A percentile compares a stretch with the other conserved stretches of the same genome.
Conservation (phyloP, 2,329 filamentous ascomycete species). For the Neofusicoccum cordaticola region DNA sequence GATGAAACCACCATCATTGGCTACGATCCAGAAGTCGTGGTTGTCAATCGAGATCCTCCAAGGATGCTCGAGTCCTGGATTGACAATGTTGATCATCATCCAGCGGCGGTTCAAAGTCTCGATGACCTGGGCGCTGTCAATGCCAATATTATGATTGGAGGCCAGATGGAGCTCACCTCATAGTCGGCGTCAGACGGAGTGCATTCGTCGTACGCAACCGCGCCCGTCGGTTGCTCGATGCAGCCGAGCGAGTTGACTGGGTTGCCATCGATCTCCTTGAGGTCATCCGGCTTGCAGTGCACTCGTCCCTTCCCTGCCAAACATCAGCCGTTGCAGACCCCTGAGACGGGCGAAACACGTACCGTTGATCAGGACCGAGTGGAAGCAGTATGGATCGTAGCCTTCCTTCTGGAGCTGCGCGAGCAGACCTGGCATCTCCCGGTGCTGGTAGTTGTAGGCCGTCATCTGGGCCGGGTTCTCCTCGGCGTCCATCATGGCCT, state of each 20-base stretch:
- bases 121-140: constrained; percentile 12
- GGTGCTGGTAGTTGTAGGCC: constrained; percentile 22
- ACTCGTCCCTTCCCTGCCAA: constrained; percentile 19
- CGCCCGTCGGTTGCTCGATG: constrained; percentile 18
- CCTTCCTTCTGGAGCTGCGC: constrained; percentile 21
- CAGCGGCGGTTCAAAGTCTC: constrained; percentile 20
- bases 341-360: neutral
- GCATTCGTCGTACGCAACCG: constrained; percentile 20
- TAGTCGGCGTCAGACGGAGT: constrained; percentile 17
- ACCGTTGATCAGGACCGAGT: constrained; percentile 21
- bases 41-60: constrained; percentile 22
- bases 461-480: constrained; percentile 17
- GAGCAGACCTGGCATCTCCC: constrained; percentile 20
- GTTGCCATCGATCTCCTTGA: constrained; percentile 19
- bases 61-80: constrained; percentile 20
- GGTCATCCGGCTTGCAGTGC: constrained; percentile 19
- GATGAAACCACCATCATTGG: constrained; percentile 22
- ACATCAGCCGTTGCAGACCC: neutral
- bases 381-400: constrained; percentile 22
- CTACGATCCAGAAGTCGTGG: constrained; percentile 22
- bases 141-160: too few species aligned
- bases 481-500: constrained; percentile 23
- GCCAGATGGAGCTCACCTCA: neutral
- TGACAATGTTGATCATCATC: constrained; percentile 22
- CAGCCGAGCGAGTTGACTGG: constrained; percentile 19